Percentiles rank a stretch among this genome's conserved stretches.
phyloP scores from a whole-genome alignment of 108 stramenopile genomes.

The Cyclostephanos invisitatus region DNA sequence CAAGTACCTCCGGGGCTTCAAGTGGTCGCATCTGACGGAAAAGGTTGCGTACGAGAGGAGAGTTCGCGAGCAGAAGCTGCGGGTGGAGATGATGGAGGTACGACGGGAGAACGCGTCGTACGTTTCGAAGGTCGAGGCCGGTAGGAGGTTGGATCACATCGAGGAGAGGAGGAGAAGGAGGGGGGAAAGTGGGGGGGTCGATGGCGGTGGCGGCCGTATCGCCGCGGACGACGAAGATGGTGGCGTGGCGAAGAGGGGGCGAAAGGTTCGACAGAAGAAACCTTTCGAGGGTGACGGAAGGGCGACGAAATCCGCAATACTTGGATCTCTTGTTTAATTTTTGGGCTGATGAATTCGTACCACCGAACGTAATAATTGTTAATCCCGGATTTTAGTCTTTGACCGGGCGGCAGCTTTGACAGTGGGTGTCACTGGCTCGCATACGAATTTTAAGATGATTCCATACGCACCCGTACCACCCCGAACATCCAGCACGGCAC shows the following conservation, averaged over 20 bases:
- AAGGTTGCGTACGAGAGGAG: conserved; percentile 96
- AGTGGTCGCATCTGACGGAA: conserved; percentile 96
- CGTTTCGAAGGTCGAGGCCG: conserved; percentile 87
- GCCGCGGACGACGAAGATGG: conserved; percentile 26
- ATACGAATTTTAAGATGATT: too few species aligned
- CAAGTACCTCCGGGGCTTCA: conserved; percentile 93
- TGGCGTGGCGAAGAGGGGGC: conserved; percentile 42
- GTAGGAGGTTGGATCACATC: conserved; percentile 85
- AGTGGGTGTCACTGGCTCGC: too few species aligned
- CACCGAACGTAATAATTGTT: too few species aligned
- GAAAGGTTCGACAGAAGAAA: conserved; percentile 57
- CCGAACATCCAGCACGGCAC: too few species aligned
- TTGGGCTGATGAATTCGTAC: too few species aligned
- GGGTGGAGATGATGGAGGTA: conserved; percentile 90
- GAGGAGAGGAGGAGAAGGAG: conserved; percentile 86
- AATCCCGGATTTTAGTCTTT: too few species aligned
- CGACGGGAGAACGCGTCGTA: conserved; percentile 90
- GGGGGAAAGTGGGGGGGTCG: conserved; percentile 23
- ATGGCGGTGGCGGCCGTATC: not conserved
- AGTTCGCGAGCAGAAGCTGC: conserved; percentile 88
- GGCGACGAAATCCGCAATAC: conserved; percentile 36
- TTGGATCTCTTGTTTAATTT: conserved; percentile 39
- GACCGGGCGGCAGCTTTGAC: too few species aligned
- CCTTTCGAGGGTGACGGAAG: conserved; percentile 49
- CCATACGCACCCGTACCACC: too few species aligned